Conservation (phyloP, 2,329 filamentous ascomycete species). For the Sclerotiophoma versabilis region DNA sequence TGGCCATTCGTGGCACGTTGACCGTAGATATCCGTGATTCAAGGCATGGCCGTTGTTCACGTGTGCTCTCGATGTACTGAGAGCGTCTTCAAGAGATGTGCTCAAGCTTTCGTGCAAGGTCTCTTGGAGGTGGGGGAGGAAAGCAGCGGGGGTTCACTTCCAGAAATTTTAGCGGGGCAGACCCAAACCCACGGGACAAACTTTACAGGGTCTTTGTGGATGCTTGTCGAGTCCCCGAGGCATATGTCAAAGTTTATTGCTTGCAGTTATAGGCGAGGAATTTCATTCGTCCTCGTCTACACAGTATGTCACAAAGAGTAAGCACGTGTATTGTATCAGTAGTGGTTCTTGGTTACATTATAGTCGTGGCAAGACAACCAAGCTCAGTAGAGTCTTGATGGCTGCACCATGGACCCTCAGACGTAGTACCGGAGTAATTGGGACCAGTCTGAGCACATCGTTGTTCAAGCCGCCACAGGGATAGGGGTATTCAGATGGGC, state of each 20-base stretch:
- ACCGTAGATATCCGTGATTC: neutral
- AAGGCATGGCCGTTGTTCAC: slow-evolving; percentile 6
- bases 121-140: slow-evolving; percentile 2
- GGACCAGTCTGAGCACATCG: neutral
- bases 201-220: slow-evolving; percentile 1
- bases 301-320: too few relatives aligned
- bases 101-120: neutral
- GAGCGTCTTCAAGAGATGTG: neutral
- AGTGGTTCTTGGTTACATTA: too few relatives aligned
- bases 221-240: neutral
- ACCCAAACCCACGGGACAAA: slow-evolving; percentile 3
- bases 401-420: neutral
- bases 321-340: too few relatives aligned
- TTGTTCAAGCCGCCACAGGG: slow-evolving; percentile 16
- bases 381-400: too few relatives aligned
- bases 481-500: slow-evolving; percentile 34
- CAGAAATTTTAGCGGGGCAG: slow-evolving; percentile 10
- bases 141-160: slow-evolving; percentile 5
- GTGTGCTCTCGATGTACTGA: neutral
- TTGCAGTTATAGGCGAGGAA: too few relatives aligned
- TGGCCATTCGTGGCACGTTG: slow-evolving; percentile 1
- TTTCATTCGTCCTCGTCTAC: too few relatives aligned
- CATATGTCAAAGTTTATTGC: too few relatives aligned
- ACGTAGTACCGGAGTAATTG: neutral
- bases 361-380: too few relatives aligned